Base-by-base conservation (phyloP, 805 yeast genomes). In the Ogataea parapolymorpha region DNA sequence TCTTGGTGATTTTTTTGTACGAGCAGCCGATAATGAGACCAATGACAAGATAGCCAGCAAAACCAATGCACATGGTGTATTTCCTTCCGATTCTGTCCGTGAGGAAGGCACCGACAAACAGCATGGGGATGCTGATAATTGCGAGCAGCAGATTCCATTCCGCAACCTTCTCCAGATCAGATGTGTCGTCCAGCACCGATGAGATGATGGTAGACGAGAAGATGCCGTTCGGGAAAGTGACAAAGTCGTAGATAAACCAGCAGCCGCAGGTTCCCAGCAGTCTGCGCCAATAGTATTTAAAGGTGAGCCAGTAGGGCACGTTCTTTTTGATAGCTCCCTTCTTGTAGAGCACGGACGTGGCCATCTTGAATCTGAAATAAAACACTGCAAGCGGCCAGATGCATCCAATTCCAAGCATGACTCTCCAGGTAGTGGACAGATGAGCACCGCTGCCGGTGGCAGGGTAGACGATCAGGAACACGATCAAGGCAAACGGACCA, bases 181-280 rank as follows among this genome's bases (percentile, higher is more conserved):
- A 56, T 15, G 47, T 47, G 37, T 59, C 61, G 12, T 63, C 56
- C 87, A 88, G 56, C 26, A 74, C 71, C 35, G 65, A 63, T 18
- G 69, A 45, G 35, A 75, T 67, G 46, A 79, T 74, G 32, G 74
- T 67, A 18, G 65, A 62, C 16, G 77, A 70, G 62, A 77, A 77
- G 22, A 80, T 71, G 64, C 81, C 80, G 59, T 83, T 83, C 10
- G 91, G 90, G 68, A 84, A 85, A 6, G 85, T 79, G 53, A 85
- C 85, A 53, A 84, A 85, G 65, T 85, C 95, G 57, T 82, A 85
- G 52, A 84, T 68, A 66, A 84, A 84, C 93, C 93, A 85, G 42
- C 84, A 75, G 5, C 77, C 80, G 58, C 85, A 78, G 13, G 86
- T 80, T 26, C 91, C 93, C 23, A 83, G 49, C 16, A 85, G 56